Conservation (phyloP, 2,329 filamentous ascomycete species). For the Alternaria sp. region DNA sequence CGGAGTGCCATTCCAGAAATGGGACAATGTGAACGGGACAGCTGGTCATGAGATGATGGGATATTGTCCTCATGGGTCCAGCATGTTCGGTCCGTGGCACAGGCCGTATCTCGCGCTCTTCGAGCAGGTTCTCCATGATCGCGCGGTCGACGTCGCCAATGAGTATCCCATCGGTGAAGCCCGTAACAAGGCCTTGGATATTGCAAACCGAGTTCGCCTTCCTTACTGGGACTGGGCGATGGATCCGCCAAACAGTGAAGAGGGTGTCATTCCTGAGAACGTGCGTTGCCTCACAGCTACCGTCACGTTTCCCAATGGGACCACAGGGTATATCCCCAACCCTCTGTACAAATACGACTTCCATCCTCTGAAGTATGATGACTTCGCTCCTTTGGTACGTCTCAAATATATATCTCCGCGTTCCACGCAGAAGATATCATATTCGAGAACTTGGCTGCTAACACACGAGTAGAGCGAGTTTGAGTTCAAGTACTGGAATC, state of each 20-base stretch:
- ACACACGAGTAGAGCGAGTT: constrained; percentile 29
- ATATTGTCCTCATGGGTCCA: constrained; percentile 41
- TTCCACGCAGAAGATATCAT: neutral
- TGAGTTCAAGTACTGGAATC: constrained; percentile 42
- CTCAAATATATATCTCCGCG: neutral
- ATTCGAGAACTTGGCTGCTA: neutral
- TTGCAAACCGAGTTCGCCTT: constrained; percentile 36
- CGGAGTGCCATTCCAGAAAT: constrained; percentile 37
- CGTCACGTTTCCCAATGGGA: constrained; percentile 40
- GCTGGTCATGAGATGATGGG: constrained; percentile 32
- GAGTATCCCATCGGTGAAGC: constrained; percentile 33
- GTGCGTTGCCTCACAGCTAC: constrained; percentile 24
- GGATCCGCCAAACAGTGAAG: constrained; percentile 25
- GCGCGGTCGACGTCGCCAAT: constrained; percentile 38
- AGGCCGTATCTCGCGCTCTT: constrained; percentile 43
- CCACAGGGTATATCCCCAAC: constrained; percentile 30
- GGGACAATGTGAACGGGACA: constrained; percentile 34
- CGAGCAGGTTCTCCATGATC: constrained; percentile 41
- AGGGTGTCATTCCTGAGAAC: constrained; percentile 35
- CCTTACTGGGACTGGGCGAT: constrained; percentile 47
- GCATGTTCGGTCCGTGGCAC: constrained; percentile 43
- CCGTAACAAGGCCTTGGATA: constrained; percentile 28
- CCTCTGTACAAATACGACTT: constrained; percentile 40
- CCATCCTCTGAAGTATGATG: constrained; percentile 36
- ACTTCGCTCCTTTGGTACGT: constrained; percentile 37